These are phyloP conservation scores for Falciphora oryzae DNA, from an alignment of 2,329 filamentous ascomycete genomes.

Conservation along the genomic window DNA sequence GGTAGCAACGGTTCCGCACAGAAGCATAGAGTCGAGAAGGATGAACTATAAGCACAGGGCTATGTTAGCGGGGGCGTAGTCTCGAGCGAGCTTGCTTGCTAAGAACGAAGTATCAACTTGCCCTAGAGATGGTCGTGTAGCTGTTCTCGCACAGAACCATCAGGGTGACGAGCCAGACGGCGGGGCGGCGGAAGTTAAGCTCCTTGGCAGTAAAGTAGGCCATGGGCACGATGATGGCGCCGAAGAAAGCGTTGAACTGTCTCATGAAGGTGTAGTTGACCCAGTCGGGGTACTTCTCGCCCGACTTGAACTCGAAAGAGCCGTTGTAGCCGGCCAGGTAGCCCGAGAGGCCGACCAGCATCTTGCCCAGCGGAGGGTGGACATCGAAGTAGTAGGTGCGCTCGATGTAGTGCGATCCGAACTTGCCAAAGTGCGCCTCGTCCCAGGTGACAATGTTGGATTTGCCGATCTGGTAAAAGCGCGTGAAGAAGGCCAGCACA, in stretches of 20 bases:
- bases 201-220: conserved; percentile 94
- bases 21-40: conserved; percentile 57
- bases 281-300: conserved; percentile 88
- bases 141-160: conserved; percentile 99
- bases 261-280: conserved; percentile 99
- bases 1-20: conserved; percentile 98
- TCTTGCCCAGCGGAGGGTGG: conserved; percentile 87
- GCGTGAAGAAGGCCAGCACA: conserved; percentile 57
- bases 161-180: conserved; percentile 90
- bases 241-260: conserved; percentile 92
- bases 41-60: background rate
- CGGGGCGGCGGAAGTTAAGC: conserved; percentile 76
- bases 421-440: conserved; percentile 81
- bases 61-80: background rate
- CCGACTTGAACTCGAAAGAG: conserved; percentile 98
- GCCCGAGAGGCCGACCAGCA: conserved; percentile 93
- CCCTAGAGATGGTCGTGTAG: conserved; percentile 92
- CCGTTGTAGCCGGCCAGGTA: conserved; percentile 98
- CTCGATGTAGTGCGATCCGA: conserved; percentile 98
- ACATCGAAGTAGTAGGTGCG: conserved; percentile 98
- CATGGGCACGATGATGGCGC: conserved; percentile 84
- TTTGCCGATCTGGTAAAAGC: conserved; percentile 64
- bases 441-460: conserved; percentile 64
- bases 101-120: conserved; percentile 9
- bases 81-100: background rate